These are phyloP conservation scores for Nicotiana noctiflora DNA, from an alignment of 257 asterid genomes.

Conservation along the genomic window DNA sequence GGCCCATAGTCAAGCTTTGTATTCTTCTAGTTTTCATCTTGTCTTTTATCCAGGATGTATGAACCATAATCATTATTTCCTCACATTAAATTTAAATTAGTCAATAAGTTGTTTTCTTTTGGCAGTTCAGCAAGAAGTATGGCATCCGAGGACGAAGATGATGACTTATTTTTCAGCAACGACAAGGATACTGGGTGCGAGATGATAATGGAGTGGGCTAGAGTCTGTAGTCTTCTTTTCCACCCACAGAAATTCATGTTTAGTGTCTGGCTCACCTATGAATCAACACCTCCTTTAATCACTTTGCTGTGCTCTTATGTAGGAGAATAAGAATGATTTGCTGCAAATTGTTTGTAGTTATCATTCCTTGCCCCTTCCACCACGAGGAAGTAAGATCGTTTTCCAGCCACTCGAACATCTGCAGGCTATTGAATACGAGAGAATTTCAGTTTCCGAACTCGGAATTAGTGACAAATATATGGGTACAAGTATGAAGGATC, in stretches of 20 bases:
- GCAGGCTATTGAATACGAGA: slow-evolving; percentile 52
- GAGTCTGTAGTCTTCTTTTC: slow-evolving; percentile 34
- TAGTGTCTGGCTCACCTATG: slow-evolving; percentile 6
- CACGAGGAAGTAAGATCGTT: slow-evolving; percentile 52
- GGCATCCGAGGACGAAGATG: slow-evolving; percentile 53
- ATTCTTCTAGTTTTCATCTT: neutral
- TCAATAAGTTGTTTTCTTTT: slow-evolving; percentile 24
- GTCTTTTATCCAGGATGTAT: neutral
- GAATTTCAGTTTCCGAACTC: slow-evolving; percentile 55
- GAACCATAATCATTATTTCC: neutral
- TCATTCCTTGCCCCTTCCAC: slow-evolving; percentile 61
- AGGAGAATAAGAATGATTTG: slow-evolving; percentile 79
- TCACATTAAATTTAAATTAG: neutral
- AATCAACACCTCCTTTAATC: slow-evolving; percentile 8
- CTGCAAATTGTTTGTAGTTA: slow-evolving; percentile 78
- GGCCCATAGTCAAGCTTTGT: neutral
- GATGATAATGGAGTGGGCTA: slow-evolving; percentile 68
- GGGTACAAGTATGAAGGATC: slow-evolving; percentile 27
- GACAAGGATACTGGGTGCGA: slow-evolving; percentile 47
- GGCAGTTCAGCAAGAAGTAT: slow-evolving; percentile 79
- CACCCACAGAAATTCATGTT: neutral
- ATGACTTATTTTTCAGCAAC: slow-evolving; percentile 28
- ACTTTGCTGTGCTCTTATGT: slow-evolving; percentile 8
- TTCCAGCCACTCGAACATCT: slow-evolving; percentile 88
- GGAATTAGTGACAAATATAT: slow-evolving; percentile 42